Evolutionary conservation across 371 early-diverging fungal genomes (phyloP).

Genomic region (Phascolomyces articulosus): DNA sequence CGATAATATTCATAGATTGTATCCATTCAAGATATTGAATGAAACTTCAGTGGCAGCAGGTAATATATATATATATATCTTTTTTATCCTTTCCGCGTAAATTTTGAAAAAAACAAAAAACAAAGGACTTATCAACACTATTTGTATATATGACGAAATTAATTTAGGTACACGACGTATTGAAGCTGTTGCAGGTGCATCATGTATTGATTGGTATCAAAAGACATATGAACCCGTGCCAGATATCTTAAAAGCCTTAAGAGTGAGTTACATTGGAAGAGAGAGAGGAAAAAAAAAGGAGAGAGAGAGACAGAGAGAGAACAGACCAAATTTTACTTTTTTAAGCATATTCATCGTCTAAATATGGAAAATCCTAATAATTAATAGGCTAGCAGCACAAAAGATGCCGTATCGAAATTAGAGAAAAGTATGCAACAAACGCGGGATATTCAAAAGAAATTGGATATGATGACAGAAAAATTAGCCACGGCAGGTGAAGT

Average conservation of each 20-base stretch:
- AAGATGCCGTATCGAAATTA: constrained; percentile 39
- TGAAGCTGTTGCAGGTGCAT: constrained; percentile 73
- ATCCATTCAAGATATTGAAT: constrained; percentile 72
- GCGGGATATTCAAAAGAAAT: constrained; percentile 40
- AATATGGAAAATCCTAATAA: background rate
- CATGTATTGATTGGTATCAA: constrained; percentile 57
- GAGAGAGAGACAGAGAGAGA: too few species aligned
- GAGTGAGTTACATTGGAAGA: constrained; percentile 22
- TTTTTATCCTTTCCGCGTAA: too few species aligned
- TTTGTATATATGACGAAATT: too few species aligned
- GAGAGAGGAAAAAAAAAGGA: background rate
- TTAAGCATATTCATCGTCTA: background rate
- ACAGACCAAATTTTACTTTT: too few species aligned
- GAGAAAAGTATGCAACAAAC: constrained; percentile 41
- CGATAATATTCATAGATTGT: constrained; percentile 55
- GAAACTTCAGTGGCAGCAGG: constrained; percentile 78
- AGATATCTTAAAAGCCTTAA: constrained; percentile 40
- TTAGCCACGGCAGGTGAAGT: constrained; percentile 38
- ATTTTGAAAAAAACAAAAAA: too few species aligned
- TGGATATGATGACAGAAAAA: constrained; percentile 44
- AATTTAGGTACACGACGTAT: constrained; percentile 72
- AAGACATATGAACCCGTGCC: constrained; percentile 52
- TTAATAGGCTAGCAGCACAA: constrained; percentile 38
- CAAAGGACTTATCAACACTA: too few species aligned
- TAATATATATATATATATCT: too few species aligned